Conservation (phyloP, 2,329 filamentous ascomycete species). For the Colletotrichum viniferum region DNA sequence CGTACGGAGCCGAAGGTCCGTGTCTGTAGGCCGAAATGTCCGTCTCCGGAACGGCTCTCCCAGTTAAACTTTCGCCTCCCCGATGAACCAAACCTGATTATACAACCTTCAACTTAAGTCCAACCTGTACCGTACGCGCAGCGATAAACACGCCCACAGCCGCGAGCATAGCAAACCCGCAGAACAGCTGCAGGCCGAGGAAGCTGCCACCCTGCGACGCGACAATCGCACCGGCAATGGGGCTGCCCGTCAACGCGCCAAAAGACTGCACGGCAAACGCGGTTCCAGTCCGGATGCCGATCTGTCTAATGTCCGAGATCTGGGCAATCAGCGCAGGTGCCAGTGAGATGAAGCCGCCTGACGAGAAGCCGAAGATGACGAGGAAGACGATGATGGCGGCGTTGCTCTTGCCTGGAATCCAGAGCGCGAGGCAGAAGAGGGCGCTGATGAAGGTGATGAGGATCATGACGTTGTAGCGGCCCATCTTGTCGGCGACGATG, state of each 20-base stretch:
- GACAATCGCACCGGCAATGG: constrained; percentile 69
- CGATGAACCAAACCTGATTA: background rate
- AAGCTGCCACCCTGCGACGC: constrained; percentile 55
- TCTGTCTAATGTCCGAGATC: constrained; percentile 71
- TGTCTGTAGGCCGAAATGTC: background rate
- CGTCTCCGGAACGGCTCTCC: background rate
- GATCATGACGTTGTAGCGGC: constrained; percentile 54
- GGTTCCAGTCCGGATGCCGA: constrained; percentile 71
- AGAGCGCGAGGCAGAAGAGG: constrained; percentile 50
- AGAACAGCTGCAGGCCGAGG: constrained; percentile 68
- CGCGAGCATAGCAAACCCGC: constrained; percentile 54
- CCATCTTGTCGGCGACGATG: constrained; percentile 48
- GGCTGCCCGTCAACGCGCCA: constrained; percentile 69
- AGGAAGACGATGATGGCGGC: constrained; percentile 67
- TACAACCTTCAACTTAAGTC: constrained; percentile 37
- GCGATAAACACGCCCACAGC: constrained; percentile 30
- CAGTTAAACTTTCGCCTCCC: background rate
- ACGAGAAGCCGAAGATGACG: constrained; percentile 72
- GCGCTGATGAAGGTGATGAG: constrained; percentile 55
- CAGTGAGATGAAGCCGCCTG: constrained; percentile 69
- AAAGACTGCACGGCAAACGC: constrained; percentile 66
- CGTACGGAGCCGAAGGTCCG: background rate
- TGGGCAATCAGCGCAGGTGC: constrained; percentile 70
- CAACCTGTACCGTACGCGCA: constrained; percentile 39
- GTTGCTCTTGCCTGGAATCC: constrained; percentile 53